phyloP scores from a whole-genome alignment of 805 yeast species.

The Isabelozyma pseudorhagii region DNA sequence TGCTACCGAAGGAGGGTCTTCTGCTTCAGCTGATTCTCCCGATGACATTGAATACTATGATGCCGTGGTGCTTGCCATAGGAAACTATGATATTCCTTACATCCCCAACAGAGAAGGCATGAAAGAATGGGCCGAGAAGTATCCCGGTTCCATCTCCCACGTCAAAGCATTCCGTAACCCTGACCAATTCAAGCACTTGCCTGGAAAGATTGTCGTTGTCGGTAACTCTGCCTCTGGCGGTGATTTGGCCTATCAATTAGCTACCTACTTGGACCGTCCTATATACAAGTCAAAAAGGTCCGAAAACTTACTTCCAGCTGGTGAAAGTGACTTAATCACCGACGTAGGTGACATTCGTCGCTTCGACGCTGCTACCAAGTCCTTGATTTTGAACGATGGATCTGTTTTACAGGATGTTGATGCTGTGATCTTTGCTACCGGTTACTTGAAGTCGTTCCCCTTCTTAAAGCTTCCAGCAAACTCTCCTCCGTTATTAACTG shows the following conservation, averaged over 20 bases:
- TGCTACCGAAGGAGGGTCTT: slow-evolving; percentile 27
- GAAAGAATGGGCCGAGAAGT: slow-evolving; percentile 19
- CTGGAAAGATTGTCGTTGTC: slow-evolving; percentile 49
- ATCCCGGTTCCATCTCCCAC: slow-evolving; percentile 23
- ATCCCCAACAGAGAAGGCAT: slow-evolving; percentile 26
- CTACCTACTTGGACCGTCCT: slow-evolving; percentile 27
- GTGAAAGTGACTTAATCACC: slow-evolving; percentile 36
- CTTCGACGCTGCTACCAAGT: slow-evolving; percentile 29
- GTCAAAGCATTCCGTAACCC: slow-evolving; percentile 23
- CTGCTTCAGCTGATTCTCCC: slow-evolving; percentile 2
- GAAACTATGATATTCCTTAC: slow-evolving; percentile 28
- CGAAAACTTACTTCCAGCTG: slow-evolving; percentile 41
- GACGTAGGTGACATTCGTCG: slow-evolving; percentile 43
- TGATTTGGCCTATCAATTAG: slow-evolving; percentile 60
- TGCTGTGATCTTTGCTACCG: slow-evolving; percentile 22
- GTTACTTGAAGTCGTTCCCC: slow-evolving; percentile 24
- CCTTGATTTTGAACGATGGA: slow-evolving; percentile 20
- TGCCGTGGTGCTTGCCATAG: slow-evolving; percentile 28
- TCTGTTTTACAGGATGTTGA: slow-evolving; percentile 14
- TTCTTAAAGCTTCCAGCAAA: slow-evolving; percentile 11
- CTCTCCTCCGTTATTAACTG: slow-evolving; percentile 15
- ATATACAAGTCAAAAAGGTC: slow-evolving; percentile 55
- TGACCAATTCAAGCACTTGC: slow-evolving; percentile 18
- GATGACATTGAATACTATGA: slow-evolving; percentile 18
- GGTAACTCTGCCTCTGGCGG: slow-evolving; percentile 75